Evolutionary conservation across 129 eudicot species (phyloP).

Genomic region (Pseudognaphalium luteoalbum): DNA sequence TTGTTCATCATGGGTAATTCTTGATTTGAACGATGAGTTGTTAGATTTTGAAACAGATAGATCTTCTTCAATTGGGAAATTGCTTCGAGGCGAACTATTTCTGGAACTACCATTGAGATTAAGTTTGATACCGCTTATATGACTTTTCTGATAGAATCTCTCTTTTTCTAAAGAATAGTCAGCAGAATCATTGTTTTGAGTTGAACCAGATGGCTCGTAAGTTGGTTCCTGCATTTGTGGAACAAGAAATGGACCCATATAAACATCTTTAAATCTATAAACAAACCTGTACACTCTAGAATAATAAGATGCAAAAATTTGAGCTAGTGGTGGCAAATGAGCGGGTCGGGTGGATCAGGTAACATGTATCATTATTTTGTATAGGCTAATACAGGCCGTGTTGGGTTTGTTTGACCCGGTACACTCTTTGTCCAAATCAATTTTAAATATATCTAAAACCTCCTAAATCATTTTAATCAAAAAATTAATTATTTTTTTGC

Average conservation of each 20-base stretch:
- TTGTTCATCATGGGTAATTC: slow-evolving; percentile 33
- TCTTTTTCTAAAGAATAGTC: slow-evolving; percentile 46
- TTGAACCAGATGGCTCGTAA: slow-evolving; percentile 42
- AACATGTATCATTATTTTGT: no score
- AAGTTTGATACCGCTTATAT: slow-evolving; percentile 36
- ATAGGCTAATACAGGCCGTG: no score
- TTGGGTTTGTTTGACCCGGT: no score
- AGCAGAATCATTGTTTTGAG: slow-evolving; percentile 41
- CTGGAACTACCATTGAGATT: slow-evolving; percentile 27
- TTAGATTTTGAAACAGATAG: slow-evolving; percentile 52
- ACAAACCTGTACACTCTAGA: neutral
- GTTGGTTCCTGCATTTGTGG: slow-evolving; percentile 54
- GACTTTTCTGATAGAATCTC: slow-evolving; percentile 27
- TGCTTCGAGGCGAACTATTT: slow-evolving; percentile 35
- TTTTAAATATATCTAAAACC: no score
- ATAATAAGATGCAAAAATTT: neutral
- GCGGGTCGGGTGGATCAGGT: neutral
- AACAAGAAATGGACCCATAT: slow-evolving; percentile 26
- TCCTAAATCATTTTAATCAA: no score
- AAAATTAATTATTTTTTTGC: no score
- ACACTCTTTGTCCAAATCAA: no score
- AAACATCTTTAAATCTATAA: neutral
- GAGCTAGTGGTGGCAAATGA: neutral
- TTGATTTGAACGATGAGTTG: slow-evolving; percentile 48
- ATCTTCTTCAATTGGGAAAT: slow-evolving; percentile 42